These are phyloP conservation scores for Cicer bijugum DNA, from an alignment of 306 rosid species.

Conservation along the genomic window DNA sequence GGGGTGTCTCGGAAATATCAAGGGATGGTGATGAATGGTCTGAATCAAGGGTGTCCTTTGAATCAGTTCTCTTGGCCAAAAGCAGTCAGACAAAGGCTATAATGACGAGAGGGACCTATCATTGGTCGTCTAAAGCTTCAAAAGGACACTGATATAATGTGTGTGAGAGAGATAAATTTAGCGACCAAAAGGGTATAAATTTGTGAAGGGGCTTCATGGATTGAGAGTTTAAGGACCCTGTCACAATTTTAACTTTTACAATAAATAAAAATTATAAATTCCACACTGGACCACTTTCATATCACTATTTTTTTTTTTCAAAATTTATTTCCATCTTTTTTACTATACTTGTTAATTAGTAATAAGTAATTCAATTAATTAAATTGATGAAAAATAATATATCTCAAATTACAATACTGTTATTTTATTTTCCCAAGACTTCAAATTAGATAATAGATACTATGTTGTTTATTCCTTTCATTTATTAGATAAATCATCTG, in stretches of 20 bases:
- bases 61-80: slow-evolving; percentile 85
- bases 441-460: too few relatives aligned
- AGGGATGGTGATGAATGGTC: slow-evolving; percentile 82
- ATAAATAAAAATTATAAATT: neutral
- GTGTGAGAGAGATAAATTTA: slow-evolving; percentile 28
- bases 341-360: too few relatives aligned
- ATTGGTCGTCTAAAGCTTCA: slow-evolving; percentile 55
- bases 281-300: neutral
- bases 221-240: slow-evolving; percentile 37
- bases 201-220: slow-evolving; percentile 3
- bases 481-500: too few relatives aligned
- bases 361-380: too few relatives aligned
- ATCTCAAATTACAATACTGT: too few relatives aligned
- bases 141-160: slow-evolving; percentile 45
- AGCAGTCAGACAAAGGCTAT: slow-evolving; percentile 94
- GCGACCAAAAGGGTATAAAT: slow-evolving; percentile 46
- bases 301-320: neutral
- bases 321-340: too few relatives aligned
- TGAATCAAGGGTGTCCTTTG: slow-evolving; percentile 82
- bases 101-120: slow-evolving; percentile 88
- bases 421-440: too few relatives aligned
- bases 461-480: too few relatives aligned
- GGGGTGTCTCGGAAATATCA: slow-evolving; percentile 64
- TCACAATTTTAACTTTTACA: slow-evolving; percentile 43
- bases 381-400: too few relatives aligned